Base-by-base conservation (phyloP, 495 filamentous ascomycete species). In the Polyplosphaeria fusca region DNA sequence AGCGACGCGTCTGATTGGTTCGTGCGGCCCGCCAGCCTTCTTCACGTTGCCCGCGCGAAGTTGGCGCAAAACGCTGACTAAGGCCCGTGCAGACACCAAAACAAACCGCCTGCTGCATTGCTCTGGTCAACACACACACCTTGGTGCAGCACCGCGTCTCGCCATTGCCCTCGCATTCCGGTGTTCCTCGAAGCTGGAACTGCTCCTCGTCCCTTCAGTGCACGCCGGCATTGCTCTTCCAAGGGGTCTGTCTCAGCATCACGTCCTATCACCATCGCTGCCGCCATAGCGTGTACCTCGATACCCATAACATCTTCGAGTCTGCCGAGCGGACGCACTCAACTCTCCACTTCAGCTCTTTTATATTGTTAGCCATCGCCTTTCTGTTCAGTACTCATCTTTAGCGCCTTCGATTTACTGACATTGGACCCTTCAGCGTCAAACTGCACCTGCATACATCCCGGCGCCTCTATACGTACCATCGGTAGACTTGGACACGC, bases 271-370 rank as follows among this genome's bases (percentile, higher is more conserved):
- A 55, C 64, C 53, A 55, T 66, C 55, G 60, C 60, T 63, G 60
- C 52, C 57, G 27, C 44, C 44, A 37, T 7, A 35, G 30, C 30
- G 30, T 35, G 30, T 35, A 7, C 30, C 30, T 35, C 30, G 30
- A 35, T 14, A 7, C 40, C 35, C 47, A 49, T 42, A 53, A 46
- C 60, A 46, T 40, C 52, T 44, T 22, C 22, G 18, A 38, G 44
- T 59, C 50, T 61, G 64, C 63, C 57, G 66, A 64, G 40, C 66
- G 47, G 66, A 58, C 42, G 40, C 58, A 50, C 45, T 58, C 59
- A 57, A 55, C 52, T 47, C 48, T 19, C 45, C 12, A 26, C 47
- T 20, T 55, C 28, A 22, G 35, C 49, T 46, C 39, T 47, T 38
- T 30, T 47, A 18, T 40, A 38, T 27, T 52, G 55, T 60, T 46